phyloP scores from a whole-genome alignment of 2,329 filamentous ascomycete species.

The Nemania bipapillata region DNA sequence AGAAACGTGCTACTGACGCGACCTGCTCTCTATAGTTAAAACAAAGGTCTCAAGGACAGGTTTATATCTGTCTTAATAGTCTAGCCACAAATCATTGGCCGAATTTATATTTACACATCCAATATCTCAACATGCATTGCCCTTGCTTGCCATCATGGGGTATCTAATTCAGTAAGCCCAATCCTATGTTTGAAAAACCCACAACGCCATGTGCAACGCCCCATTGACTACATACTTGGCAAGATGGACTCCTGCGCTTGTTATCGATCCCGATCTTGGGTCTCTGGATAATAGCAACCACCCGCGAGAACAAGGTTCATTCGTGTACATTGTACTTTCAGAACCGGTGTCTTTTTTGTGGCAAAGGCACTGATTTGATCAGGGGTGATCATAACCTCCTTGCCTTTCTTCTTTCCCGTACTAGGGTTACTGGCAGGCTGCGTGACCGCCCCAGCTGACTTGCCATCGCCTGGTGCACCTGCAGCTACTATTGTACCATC shows the following conservation, averaged over 20 bases:
- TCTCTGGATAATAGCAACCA: constrained; percentile 72
- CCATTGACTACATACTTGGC: neutral
- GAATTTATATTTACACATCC: neutral
- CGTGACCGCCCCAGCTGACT: constrained; percentile 48
- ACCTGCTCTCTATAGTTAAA: neutral
- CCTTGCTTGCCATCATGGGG: constrained; percentile 32
- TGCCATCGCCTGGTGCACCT: constrained; percentile 56
- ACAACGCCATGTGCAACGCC: constrained; percentile 34
- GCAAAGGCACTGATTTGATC: constrained; percentile 96
- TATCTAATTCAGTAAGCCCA: constrained; percentile 32
- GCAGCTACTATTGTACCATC: constrained; percentile 57
- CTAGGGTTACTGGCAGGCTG: constrained; percentile 50
- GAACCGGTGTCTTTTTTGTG: constrained; percentile 94
- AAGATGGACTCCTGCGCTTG: neutral
- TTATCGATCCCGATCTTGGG: constrained; percentile 47
- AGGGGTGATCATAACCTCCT: constrained; percentile 88
- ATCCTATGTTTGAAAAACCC: constrained; percentile 17
- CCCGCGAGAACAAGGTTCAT: constrained; percentile 95
- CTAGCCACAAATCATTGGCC: neutral
- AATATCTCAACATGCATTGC: constrained; percentile 6
- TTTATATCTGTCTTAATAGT: neutral
- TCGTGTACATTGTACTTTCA: constrained; percentile 90
- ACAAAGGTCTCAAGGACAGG: neutral
- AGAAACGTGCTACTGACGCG: neutral
- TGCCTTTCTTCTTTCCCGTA: constrained; percentile 77